Evolutionary conservation across 805 yeast genomes (phyloP).

Genomic region (Suhomyces sp.): DNA sequence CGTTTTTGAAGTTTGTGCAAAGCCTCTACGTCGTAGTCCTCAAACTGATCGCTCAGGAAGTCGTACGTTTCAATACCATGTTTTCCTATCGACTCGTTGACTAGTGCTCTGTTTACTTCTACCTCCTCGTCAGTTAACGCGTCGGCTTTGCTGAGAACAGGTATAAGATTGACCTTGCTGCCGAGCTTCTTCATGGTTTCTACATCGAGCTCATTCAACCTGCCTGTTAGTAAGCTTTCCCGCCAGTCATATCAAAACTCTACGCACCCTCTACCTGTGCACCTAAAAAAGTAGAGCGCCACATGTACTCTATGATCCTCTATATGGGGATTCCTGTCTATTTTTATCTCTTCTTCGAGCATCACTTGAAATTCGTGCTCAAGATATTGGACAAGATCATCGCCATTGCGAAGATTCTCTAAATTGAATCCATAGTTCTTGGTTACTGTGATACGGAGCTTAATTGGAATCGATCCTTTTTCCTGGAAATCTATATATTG

Average conservation of each 20-base stretch:
- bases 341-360: constrained; percentile 12
- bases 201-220: constrained; percentile 62
- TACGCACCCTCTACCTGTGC: constrained; percentile 13
- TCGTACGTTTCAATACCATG: constrained; percentile 48
- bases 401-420: constrained; percentile 16
- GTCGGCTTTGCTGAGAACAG: constrained; percentile 80
- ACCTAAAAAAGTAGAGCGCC: constrained; percentile 21
- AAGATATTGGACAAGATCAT: constrained; percentile 6
- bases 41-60: constrained; percentile 17
- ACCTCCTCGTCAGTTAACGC: constrained; percentile 60
- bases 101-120: constrained; percentile 48
- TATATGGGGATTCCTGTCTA: constrained; percentile 12
- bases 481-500: neutral
- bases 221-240: constrained; percentile 2
- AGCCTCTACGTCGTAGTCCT: constrained; percentile 10
- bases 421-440: constrained; percentile 24
- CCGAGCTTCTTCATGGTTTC: constrained; percentile 69
- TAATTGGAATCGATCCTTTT: constrained; percentile 8
- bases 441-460: constrained; percentile 20
- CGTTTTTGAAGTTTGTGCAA: constrained; percentile 12
- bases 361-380: constrained; percentile 7
- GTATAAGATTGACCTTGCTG: constrained; percentile 73
- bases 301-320: constrained; percentile 23
- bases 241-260: neutral
- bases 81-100: constrained; percentile 48